Base-by-base conservation (phyloP, 352 stramenopile species). In the Lagenidium giganteum region DNA sequence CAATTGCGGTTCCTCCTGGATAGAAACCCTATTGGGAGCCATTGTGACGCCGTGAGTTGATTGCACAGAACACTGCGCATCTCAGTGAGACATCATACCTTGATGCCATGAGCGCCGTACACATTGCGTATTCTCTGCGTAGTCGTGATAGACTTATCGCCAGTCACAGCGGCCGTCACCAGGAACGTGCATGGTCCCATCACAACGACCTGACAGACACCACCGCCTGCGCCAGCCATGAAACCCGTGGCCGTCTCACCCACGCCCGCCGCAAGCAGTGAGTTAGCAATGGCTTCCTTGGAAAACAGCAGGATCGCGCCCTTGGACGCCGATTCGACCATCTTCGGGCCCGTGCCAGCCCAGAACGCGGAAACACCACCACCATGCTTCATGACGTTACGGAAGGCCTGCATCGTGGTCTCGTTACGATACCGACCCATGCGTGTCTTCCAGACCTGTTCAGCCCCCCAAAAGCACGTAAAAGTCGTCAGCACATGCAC, bases 101-200 rank as follows among this genome's bases (percentile, higher is more conserved):
- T 92, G 50, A 96, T 54, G 8, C 86, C 86, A 47, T 92, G 74
- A 0, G 70, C 57, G n/a, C 63, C 62, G 59, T 93, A 96, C 22
- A 94, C 85, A 47, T 87, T 89, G 45, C 62, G 62, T 43, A 92
- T 83, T 38, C 81, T 78, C 56, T 95, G 74, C 50, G 61, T 78
- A 8, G 83, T 94, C 22, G 78, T 70, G 64, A 95, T 90, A 30
- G 79, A 90, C 54, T 89, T 89, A 61, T 95, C 86, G 43, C 86
- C 86, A 16, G 86, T 96, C 13, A 96, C 86, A 17, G 86, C 86
- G 3, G 67, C 86, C 18, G 86, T 96, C 18, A 96, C 86, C 8
- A 96, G 74, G 66, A 95, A 96, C 24, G 86, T 96, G 57, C 83
- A 95, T 13, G 86, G 86, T 0, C 83, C 83, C 81, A 96, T 95